Percentiles rank a stretch among this genome's conserved stretches.
These are phyloP conservation scores for Xylaria sp. DNA, from an alignment of 2,329 filamentous ascomycete genomes.

Conservation along the genomic window DNA sequence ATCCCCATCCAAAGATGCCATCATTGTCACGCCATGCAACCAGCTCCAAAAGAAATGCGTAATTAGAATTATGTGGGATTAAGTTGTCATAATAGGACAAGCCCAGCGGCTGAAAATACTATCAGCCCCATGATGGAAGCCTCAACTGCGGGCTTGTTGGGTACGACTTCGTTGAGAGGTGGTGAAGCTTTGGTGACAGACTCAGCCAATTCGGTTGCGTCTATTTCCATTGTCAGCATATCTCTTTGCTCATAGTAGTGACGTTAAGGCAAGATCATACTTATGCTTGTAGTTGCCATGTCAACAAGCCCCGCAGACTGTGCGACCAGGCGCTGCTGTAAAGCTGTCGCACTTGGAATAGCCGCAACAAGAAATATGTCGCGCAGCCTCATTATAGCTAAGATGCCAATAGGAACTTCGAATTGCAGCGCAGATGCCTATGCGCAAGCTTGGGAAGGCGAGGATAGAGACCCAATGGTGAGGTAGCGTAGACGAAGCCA, in stretches of 20 bases:
- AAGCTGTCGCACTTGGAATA: slow-evolving; percentile 24
- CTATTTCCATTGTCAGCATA: slow-evolving; percentile 27
- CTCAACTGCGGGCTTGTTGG: slow-evolving; percentile 38
- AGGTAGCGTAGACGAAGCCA: background rate
- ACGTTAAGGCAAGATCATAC: slow-evolving; percentile 26
- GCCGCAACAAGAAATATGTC: slow-evolving; percentile 25
- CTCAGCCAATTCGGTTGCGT: slow-evolving; percentile 33
- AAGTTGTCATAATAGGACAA: slow-evolving; percentile 37
- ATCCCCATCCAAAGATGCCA: slow-evolving; percentile 7
- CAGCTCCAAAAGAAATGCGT: slow-evolving; percentile 36
- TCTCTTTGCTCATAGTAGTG: background rate
- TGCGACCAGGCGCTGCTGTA: slow-evolving; percentile 30
- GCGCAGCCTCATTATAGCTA: slow-evolving; percentile 35
- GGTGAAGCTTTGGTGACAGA: slow-evolving; percentile 27
- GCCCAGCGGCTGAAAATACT: slow-evolving; percentile 41
- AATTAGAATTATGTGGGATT: slow-evolving; percentile 1
- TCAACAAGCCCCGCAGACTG: slow-evolving; percentile 29
- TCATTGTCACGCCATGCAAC: background rate
- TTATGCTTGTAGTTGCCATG: slow-evolving; percentile 20
- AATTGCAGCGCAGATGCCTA: slow-evolving; percentile 6
- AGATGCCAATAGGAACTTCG: background rate
- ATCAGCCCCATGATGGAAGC: slow-evolving; percentile 42
- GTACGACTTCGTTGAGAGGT: slow-evolving; percentile 31
- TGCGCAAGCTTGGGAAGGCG: slow-evolving; percentile 4
- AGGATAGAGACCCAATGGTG: background rate